These are phyloP conservation scores for Talaromyces islandicus DNA, from an alignment of 2,329 filamentous ascomycete species.

Conservation along the genomic window DNA sequence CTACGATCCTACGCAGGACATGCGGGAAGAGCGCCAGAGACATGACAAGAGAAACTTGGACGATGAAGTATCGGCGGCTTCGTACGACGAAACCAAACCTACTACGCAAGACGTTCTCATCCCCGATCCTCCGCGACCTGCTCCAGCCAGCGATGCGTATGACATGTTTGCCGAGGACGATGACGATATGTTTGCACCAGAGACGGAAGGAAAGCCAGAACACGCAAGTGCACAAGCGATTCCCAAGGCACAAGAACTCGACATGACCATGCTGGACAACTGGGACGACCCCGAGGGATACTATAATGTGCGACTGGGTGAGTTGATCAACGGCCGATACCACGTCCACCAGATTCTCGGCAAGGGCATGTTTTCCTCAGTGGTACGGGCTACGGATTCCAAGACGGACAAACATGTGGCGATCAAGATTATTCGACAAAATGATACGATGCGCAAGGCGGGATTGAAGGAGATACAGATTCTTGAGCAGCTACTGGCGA, in stretches of 20 bases:
- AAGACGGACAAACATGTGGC: constrained; percentile 73
- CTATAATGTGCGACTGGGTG: constrained; percentile 89
- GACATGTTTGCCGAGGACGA: constrained; percentile 61
- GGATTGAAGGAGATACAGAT: constrained; percentile 94
- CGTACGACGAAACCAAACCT: constrained; percentile 55
- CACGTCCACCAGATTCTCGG: constrained; percentile 82
- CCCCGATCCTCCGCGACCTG: constrained; percentile 30
- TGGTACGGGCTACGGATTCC: constrained; percentile 80
- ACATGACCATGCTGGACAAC: constrained; percentile 78
- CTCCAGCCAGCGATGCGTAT: constrained; percentile 48
- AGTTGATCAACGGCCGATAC: constrained; percentile 83
- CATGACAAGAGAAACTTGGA: constrained; percentile 57
- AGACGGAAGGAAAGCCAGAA: constrained; percentile 47
- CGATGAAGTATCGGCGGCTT: constrained; percentile 48
- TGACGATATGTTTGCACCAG: constrained; percentile 88
- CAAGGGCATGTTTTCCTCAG: constrained; percentile 93
- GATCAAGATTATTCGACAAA: constrained; percentile 96
- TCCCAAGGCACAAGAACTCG: constrained; percentile 52
- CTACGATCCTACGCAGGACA: constrained; percentile 83
- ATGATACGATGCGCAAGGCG: constrained; percentile 84
- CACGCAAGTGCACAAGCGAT: constrained; percentile 39
- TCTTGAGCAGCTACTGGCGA: constrained; percentile 75
- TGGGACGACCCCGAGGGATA: constrained; percentile 94
- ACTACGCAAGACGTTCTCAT: constrained; percentile 48
- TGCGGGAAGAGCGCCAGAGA: constrained; percentile 73